These are phyloP conservation scores for Chrysoporthe austroafricana DNA, from an alignment of 2,329 filamentous ascomycete genomes.

Conservation along the genomic window DNA sequence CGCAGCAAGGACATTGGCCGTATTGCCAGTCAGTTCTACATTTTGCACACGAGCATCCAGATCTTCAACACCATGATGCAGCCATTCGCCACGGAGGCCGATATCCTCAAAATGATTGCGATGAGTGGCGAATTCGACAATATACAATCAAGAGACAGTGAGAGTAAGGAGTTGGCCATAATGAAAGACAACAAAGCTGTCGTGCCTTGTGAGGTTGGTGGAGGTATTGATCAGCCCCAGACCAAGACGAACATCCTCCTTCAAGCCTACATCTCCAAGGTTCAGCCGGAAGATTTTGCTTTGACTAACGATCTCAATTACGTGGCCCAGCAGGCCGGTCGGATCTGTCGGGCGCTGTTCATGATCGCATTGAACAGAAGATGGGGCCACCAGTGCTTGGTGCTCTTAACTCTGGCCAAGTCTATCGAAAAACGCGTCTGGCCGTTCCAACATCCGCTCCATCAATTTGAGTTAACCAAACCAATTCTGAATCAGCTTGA, in stretches of 20 bases:
- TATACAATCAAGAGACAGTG: constrained; percentile 87
- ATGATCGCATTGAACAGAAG: constrained; percentile 95
- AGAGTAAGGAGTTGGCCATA: constrained; percentile 81
- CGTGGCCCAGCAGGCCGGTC: constrained; percentile 90
- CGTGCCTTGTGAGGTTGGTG: constrained; percentile 78
- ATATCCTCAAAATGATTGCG: constrained; percentile 93
- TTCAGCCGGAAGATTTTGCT: constrained; percentile 89
- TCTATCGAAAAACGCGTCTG: constrained; percentile 96
- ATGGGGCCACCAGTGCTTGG: constrained; percentile 94
- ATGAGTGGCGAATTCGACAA: constrained; percentile 99
- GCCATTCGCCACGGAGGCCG: constrained; percentile 82
- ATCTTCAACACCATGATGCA: constrained; percentile 97
- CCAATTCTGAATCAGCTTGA: constrained; percentile 85
- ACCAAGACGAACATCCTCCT: constrained; percentile 95
- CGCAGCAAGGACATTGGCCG: constrained; percentile 93
- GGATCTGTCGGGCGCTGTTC: constrained; percentile 93
- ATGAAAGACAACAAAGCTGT: constrained; percentile 72
- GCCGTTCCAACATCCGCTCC: constrained; percentile 92
- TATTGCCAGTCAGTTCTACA: constrained; percentile 97
- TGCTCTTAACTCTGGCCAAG: constrained; percentile 89
- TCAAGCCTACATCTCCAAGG: constrained; percentile 90
- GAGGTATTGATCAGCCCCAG: constrained; percentile 72
- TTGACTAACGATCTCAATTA: constrained; percentile 91
- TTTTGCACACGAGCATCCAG: constrained; percentile 89
- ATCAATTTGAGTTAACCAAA: constrained; percentile 89